Base-by-base conservation (phyloP, 108 stramenopile genomes). In the Epipyxis sp. region DNA sequence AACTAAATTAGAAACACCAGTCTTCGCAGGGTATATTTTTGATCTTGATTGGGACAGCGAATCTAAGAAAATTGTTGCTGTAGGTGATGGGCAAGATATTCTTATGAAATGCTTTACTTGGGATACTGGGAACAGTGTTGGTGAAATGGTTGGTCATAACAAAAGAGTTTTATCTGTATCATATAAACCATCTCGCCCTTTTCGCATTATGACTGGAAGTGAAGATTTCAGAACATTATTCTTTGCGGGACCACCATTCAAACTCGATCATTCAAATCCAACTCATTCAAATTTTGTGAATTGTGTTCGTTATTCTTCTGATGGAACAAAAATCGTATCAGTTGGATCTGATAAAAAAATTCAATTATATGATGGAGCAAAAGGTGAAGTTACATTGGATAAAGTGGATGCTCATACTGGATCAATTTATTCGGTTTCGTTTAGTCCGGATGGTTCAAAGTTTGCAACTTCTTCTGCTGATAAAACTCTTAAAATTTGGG, bases 11-110 rank as follows among this genome's bases (percentile, higher is more conserved):
- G 87, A 87, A 40, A 74, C 81, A 43, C 79, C 62, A 43, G 86
- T 62, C 13, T 78, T 97, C n/a, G 80, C 83, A 42, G 94, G 91
- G 13, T 79, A 89, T 25, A 88, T 95, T 59, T 87, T 92, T 45
- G 95, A 95, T 82, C 80, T 98, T 44, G 83, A 83, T n/a, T 98
- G 97, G 97, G 97, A 96, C 79, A 82, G 80, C 20, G 97, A 98
- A 81, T 88, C 89, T 72, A 95, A 95, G 82, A 87, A 93, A 0
- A 83, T 97, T 59, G 77, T 82, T 0, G 87, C 67, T 32, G 83
- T 83, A 40, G 88, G 91, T 79, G 88, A 83, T 77, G 88, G 88
- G 29, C 2, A 10, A 32, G 78, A 78, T 34, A 44, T 79, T 16
- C 67, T 82, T 78, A 69, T 69, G 6, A 84, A 86, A 32, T 84